Evolutionary conservation across 768 basidiomycete genomes (phyloP), one percentile per base, ranked within the genome.

Genomic region (Phallus indusiatus): DNA sequence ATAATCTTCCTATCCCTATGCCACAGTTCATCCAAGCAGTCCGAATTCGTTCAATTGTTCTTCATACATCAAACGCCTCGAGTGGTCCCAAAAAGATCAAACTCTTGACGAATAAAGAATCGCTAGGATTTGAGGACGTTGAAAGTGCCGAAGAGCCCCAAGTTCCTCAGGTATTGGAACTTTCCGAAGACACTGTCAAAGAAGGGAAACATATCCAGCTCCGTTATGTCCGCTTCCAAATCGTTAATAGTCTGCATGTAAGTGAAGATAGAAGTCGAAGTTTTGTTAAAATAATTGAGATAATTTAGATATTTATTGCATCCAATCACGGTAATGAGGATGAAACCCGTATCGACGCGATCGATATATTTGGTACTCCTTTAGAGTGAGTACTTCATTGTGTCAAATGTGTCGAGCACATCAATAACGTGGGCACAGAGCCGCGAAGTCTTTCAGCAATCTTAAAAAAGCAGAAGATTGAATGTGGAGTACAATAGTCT

Each of bases 201-300:
- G 71, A 78, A 47, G 80, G 81, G 24, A 76, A 75, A 20, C 74
- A 68, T 48, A 73, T 88, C 47, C 63, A 74, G 16, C 69, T 90
- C 64, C 77, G 82, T 57, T 83, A 77, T 65, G 87, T 89, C 16
- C 75, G 84, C 34, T 88, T 90, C 68, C 86, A 86, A 72, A 72
- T 68, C 18, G 84, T 88, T 58, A 85, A 78, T 60, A 80, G 77
- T 52, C 68, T 90, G 24, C 83, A 85, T 67, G 88, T 86, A 63
- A 63, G 81, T 72, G 46, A 58, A 11, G n/a, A 24, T 6, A 0
- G 10, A 14, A 37, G 9, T 9, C 58, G 22, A 1, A 33, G 2
- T 59, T n/a, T 28, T n/a, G 34, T 16, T 36, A n/a, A n/a, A n/a
- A 52, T 42, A 9, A 53, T 8, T 12, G 47, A 36, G 22, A 12